A percentile compares a stretch with the other conserved stretches of the same genome.
These are phyloP conservation scores for Ceratorhiza oryzae-sativae DNA, from an alignment of 1,284 basidiomycete species.

Conservation along the genomic window DNA sequence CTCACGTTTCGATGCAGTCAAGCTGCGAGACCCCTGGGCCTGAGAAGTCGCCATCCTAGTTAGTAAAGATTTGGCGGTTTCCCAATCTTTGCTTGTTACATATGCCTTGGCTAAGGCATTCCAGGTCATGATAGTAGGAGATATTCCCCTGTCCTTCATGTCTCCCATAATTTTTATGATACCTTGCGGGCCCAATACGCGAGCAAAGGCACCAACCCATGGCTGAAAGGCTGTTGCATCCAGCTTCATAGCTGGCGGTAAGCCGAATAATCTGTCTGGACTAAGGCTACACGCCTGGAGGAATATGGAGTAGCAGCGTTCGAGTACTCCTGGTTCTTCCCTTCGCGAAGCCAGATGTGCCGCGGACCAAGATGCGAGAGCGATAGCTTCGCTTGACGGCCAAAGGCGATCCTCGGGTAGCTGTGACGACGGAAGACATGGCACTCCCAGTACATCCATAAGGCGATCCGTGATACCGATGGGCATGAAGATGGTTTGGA, in stretches of 20 bases:
- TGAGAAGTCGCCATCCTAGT: slow-evolving; percentile 13
- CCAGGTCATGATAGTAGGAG: slow-evolving; percentile 25
- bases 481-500: slow-evolving; percentile 6
- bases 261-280: background rate
- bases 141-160: slow-evolving; percentile 2
- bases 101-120: slow-evolving; percentile 27
- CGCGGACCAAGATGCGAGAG: slow-evolving; percentile 18
- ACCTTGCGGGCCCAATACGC: background rate
- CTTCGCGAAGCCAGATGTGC: background rate
- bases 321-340: background rate
- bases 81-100: slow-evolving; percentile 3
- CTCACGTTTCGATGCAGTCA: background rate
- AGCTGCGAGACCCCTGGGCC: background rate
- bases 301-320: slow-evolving; percentile 12
- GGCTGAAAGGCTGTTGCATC: slow-evolving; percentile 32
- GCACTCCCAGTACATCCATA: background rate
- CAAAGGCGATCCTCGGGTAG: background rate
- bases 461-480: slow-evolving; percentile 7
- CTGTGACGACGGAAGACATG: background rate
- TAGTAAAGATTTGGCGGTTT: slow-evolving; percentile 17
- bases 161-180: background rate
- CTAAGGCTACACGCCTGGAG: background rate
- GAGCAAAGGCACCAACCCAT: slow-evolving; percentile 31
- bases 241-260: slow-evolving; percentile 13
- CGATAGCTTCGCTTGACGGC: slow-evolving; percentile 25